Evolutionary conservation across 768 basidiomycete species (phyloP), one percentile per base, ranked within the genome.

Genomic region (Tephrocybe sp.): DNA sequence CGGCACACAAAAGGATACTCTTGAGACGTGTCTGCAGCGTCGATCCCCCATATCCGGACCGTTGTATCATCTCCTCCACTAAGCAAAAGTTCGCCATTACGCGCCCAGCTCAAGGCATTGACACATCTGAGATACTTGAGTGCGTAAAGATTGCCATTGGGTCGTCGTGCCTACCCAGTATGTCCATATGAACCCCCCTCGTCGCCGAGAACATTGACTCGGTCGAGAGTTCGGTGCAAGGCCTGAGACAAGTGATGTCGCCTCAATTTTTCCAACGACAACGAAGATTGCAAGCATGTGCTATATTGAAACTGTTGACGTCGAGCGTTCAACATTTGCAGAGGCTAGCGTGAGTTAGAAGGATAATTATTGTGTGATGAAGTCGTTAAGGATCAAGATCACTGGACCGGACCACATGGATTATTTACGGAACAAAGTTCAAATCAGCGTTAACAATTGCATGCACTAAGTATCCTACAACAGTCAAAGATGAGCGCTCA

Each of bases 41-140:
- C 80, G 62, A 89, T 78, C 38, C 78, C 71, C 92, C 92, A 96
- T 53, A 95, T 73, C 61, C 89, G 82, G 20, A 94, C 77, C 32
- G 85, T 86, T 38, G 76, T 81, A 61, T 91, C 88, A 61, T 91
- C 89, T 17, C 88, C 86, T 17, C 81, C 84, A 57, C 78, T 85
- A 16, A 92, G 63, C 35, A 91, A 70, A 13, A 87, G 54, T 49
- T 83, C 75, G 2, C 87, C 89, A 48, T 80, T 75, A 42, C 71
- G 71, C 2, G 85, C 80, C 89, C 89, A 91, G 53, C 80, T 84
- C 32, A 90, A 58, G 30, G 89, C 85, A 60, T 91, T 92, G 26
- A 89, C 86, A 57, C 88, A 90, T 48, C 87, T 88, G 45, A 40
- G 32, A 20, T 36, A 44, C 19, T 26, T 58, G 12, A 53, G 42